Percentiles rank a stretch among this genome's conserved stretches.
These are phyloP conservation scores for Paratinospora sagittata DNA, from an alignment of 164 flowering plant species.

Conservation along the genomic window DNA sequence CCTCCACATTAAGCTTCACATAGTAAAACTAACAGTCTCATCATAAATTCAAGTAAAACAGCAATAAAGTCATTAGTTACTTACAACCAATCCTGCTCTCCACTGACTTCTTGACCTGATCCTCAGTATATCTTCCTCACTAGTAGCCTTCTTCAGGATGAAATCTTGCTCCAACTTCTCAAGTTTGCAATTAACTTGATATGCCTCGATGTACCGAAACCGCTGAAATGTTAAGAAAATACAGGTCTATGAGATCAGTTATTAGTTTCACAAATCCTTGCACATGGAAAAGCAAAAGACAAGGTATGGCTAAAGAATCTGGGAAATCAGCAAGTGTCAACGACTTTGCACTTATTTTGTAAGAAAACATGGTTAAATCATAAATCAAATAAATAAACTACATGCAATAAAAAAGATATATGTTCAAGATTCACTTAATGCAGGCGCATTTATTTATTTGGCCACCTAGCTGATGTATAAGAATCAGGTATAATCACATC, in stretches of 20 bases:
- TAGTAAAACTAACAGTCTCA: not conserved
- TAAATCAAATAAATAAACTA: too few species aligned
- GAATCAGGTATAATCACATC: too few species aligned
- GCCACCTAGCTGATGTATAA: too few species aligned
- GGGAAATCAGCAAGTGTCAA: not conserved
- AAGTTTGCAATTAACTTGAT: slow-evolving; percentile 57
- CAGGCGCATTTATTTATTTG: too few species aligned
- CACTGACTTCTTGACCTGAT: slow-evolving; percentile 50
- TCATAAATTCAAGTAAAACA: not conserved
- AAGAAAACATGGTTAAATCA: too few species aligned
- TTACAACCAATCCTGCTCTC: slow-evolving; percentile 82
- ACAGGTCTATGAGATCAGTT: not conserved
- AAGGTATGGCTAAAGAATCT: not conserved
- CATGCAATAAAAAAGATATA: too few species aligned
- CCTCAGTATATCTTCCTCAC: slow-evolving; percentile 42
- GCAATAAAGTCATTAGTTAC: slow-evolving; percentile 20
- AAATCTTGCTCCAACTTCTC: slow-evolving; percentile 54
- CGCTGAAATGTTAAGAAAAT: slow-evolving; percentile 46
- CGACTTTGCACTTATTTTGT: not conserved
- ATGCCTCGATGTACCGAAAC: slow-evolving; percentile 71
- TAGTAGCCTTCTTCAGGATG: slow-evolving; percentile 33
- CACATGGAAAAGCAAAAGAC: not conserved
- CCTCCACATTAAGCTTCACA: too few species aligned
- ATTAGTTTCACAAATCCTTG: not conserved
- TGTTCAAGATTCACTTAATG: too few species aligned